These are phyloP conservation scores for Calocybe gangraenosa DNA, from an alignment of 768 basidiomycete species.

Conservation along the genomic window DNA sequence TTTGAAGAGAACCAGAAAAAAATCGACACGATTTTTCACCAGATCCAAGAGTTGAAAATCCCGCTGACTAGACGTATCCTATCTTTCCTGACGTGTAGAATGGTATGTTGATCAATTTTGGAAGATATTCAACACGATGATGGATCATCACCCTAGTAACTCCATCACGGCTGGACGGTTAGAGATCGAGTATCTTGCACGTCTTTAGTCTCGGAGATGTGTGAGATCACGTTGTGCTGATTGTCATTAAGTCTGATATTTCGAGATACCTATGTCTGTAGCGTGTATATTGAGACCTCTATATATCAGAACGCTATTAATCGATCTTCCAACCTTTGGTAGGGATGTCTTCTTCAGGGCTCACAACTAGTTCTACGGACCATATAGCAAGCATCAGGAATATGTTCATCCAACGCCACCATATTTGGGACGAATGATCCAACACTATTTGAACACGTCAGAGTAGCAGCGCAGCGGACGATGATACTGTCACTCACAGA, in stretches of 20 bases:
- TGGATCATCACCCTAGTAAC: no score
- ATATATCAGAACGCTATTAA: constrained; percentile 23
- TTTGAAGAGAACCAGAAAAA: constrained; percentile 5
- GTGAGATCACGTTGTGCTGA: no score
- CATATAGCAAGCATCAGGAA: constrained; percentile 83
- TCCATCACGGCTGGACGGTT: no score
- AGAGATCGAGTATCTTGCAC: no score
- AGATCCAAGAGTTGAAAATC: constrained; percentile 7
- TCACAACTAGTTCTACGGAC: constrained; percentile 78
- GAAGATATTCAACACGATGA: neutral
- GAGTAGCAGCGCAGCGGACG: neutral
- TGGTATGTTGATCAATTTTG: neutral
- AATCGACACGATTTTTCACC: constrained; percentile 2
- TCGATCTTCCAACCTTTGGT: constrained; percentile 81
- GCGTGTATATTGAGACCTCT: no score
- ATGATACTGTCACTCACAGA: constrained; percentile 55
- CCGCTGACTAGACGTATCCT: constrained; percentile 3
- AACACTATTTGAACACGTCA: constrained; percentile 47
- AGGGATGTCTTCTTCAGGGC: constrained; percentile 51
- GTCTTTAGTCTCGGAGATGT: no score
- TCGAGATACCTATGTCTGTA: no score
- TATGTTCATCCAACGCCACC: constrained; percentile 92
- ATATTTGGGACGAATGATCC: constrained; percentile 86
- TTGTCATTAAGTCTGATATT: no score
- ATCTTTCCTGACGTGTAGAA: neutral